phyloP scores from a whole-genome alignment of 257 asterid genomes.

The Solanum virginianum region DNA sequence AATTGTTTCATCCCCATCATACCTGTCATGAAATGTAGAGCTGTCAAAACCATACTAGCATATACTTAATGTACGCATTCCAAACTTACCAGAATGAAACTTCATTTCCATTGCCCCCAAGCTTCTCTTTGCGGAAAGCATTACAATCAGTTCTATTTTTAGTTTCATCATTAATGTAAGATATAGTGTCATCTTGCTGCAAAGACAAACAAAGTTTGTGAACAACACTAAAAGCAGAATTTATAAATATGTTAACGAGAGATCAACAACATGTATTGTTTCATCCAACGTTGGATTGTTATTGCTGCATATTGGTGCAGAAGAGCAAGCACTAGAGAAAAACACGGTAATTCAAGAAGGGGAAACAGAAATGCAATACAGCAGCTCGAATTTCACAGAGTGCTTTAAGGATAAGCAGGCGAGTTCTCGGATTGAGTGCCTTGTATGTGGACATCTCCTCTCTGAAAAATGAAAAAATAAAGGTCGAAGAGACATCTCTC shows the following conservation, averaged over 20 bases:
- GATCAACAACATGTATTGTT: background rate
- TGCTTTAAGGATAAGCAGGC: slow-evolving; percentile 69
- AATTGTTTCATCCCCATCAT: slow-evolving; percentile 49
- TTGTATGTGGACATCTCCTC: slow-evolving; percentile 60
- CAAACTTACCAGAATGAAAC: slow-evolving; percentile 53
- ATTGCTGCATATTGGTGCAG: background rate
- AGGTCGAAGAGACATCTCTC: background rate
- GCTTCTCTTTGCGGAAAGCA: slow-evolving; percentile 51
- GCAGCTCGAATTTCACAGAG: slow-evolving; percentile 87
- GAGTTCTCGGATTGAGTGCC: slow-evolving; percentile 61
- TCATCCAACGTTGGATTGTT: background rate
- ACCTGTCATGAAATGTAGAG: slow-evolving; percentile 37
- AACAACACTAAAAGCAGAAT: background rate
- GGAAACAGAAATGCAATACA: slow-evolving; percentile 27
- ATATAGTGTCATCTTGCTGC: slow-evolving; percentile 63
- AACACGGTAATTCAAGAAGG: background rate
- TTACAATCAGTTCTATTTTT: slow-evolving; percentile 38
- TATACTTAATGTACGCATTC: background rate
- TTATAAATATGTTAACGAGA: background rate
- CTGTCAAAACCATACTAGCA: slow-evolving; percentile 2
- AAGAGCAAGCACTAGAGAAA: background rate
- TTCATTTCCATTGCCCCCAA: slow-evolving; percentile 55
- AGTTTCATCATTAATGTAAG: slow-evolving; percentile 42
- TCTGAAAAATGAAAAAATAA: slow-evolving; percentile 19
- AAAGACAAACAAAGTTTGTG: background rate